Conservation (phyloP, 1,139 yeast genomes). For the Suhomyces maxii region DNA sequence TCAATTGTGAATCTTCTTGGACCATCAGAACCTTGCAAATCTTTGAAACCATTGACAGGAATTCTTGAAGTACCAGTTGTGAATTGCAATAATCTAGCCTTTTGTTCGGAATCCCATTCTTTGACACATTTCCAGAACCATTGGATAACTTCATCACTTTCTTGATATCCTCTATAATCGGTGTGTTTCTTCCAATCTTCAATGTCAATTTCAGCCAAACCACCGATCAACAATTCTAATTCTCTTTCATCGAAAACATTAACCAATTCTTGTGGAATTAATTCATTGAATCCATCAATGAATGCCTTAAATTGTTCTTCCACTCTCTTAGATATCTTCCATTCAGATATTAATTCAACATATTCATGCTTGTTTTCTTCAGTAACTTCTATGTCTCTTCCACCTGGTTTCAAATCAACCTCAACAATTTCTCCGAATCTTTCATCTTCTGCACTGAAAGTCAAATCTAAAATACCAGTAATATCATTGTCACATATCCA, state of each 20-base stretch:
- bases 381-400: slow-evolving; percentile 84
- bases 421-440: slow-evolving; percentile 92
- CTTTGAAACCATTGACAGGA: slow-evolving; percentile 98
- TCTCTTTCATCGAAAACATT: slow-evolving; percentile 98
- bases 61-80: slow-evolving; percentile 99
- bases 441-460: slow-evolving; percentile 95
- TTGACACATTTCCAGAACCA: slow-evolving; percentile 98
- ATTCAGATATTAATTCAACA: slow-evolving; percentile 91
- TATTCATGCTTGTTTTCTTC: slow-evolving; percentile 94
- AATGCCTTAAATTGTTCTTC: slow-evolving; percentile 96
- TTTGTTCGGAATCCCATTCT: slow-evolving; percentile 95
- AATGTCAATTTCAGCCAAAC: slow-evolving; percentile 95
- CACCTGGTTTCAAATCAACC: slow-evolving; percentile 87
- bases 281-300: slow-evolving; percentile 94
- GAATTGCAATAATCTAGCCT: slow-evolving; percentile 91
- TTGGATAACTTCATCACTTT: slow-evolving; percentile 91
- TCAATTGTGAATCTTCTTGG: slow-evolving; percentile 98
- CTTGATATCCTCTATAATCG: slow-evolving; percentile 96
- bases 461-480: slow-evolving; percentile 74
- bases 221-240: slow-evolving; percentile 93
- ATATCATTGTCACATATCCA: slow-evolving; percentile 97
- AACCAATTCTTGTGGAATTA: slow-evolving; percentile 94
- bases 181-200: slow-evolving; percentile 99
- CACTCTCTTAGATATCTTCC: slow-evolving; percentile 92
- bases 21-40: slow-evolving; percentile 97